Conservation (phyloP, 441 rosid genomes). For the Erysimum pusillum region DNA sequence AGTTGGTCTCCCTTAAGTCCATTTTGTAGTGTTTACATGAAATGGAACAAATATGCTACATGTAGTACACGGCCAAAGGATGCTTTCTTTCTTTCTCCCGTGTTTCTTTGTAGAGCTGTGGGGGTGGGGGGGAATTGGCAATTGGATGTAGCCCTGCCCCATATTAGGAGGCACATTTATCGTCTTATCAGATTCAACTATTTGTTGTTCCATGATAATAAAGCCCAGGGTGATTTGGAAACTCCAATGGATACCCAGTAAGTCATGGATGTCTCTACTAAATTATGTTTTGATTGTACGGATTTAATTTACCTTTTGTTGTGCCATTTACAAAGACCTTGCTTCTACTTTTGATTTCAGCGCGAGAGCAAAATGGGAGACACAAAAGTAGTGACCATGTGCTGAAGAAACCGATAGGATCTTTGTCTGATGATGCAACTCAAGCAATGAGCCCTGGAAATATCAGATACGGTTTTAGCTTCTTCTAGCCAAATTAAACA, state of each 20-base stretch:
- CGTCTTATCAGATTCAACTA: constrained; percentile 33
- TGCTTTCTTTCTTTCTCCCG: constrained; percentile 44
- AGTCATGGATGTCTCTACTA: constrained; percentile 19
- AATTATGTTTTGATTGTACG: constrained; percentile 6
- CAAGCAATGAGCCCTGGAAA: background rate
- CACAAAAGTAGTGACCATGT: constrained; percentile 1
- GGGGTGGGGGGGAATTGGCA: constrained; percentile 13
- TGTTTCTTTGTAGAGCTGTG: constrained; percentile 38
- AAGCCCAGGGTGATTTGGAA: constrained; percentile 41
- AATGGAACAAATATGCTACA: constrained; percentile 31
- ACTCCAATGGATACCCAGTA: constrained; percentile 26
- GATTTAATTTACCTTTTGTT: background rate
- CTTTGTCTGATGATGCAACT: constrained; percentile 4
- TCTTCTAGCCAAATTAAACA: background rate
- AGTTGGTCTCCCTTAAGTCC: constrained; percentile 57
- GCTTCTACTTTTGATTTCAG: constrained; percentile 19
- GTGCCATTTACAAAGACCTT: background rate
- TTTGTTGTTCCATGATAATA: constrained; percentile 44
- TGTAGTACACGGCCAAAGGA: constrained; percentile 36
- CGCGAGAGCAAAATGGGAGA: constrained; percentile 9
- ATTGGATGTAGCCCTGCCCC: constrained; percentile 22
- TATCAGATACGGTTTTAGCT: background rate
- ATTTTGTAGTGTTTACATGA: constrained; percentile 42
- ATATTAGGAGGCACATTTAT: constrained; percentile 22
- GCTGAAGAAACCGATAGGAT: background rate